Percentiles rank a stretch among this genome's conserved stretches.
Conservation (phyloP, 2,329 filamentous ascomycete genomes). For the Polychaeton citri region DNA sequence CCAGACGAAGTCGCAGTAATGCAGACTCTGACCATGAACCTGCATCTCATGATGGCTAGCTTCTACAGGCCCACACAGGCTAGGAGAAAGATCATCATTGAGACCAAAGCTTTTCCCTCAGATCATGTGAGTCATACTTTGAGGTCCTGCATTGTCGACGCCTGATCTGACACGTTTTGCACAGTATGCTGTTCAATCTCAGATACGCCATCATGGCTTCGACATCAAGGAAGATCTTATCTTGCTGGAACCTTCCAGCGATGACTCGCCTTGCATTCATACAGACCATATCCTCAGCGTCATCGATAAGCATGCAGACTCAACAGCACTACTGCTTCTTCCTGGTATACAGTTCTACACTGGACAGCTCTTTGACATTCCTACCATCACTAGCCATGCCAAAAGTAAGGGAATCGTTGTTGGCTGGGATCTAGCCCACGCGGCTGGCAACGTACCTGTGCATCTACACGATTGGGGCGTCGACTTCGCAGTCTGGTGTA, state of each 20-base stretch:
- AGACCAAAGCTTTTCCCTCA: constrained; percentile 80
- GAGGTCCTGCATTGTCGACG: too few species aligned
- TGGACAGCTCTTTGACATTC: constrained; percentile 76
- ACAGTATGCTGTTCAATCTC: constrained; percentile 71
- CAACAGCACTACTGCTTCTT: constrained; percentile 63
- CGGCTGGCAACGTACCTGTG: constrained; percentile 70
- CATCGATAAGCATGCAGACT: constrained; percentile 62
- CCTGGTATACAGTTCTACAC: constrained; percentile 89
- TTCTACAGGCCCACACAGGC: constrained; percentile 60
- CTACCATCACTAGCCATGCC: constrained; percentile 64
- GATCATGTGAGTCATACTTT: constrained; percentile 64
- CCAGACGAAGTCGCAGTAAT: constrained; percentile 69
- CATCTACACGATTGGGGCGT: constrained; percentile 77
- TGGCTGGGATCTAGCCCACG: constrained; percentile 83
- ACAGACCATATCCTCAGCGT: constrained; percentile 58
- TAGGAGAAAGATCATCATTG: constrained; percentile 69
- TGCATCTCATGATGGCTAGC: constrained; percentile 71
- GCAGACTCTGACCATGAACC: constrained; percentile 71
- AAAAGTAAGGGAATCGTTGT: constrained; percentile 57
- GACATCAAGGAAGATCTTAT: constrained; percentile 57
- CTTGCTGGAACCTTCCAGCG: constrained; percentile 51
- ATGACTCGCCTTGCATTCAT: constrained; percentile 44
- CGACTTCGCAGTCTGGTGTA: constrained; percentile 87
- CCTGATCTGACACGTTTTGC: too few species aligned
- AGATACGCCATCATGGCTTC: constrained; percentile 58